phyloP scores from a whole-genome alignment of 371 early-diverging fungal species.

The Catenaria anguillulae region DNA sequence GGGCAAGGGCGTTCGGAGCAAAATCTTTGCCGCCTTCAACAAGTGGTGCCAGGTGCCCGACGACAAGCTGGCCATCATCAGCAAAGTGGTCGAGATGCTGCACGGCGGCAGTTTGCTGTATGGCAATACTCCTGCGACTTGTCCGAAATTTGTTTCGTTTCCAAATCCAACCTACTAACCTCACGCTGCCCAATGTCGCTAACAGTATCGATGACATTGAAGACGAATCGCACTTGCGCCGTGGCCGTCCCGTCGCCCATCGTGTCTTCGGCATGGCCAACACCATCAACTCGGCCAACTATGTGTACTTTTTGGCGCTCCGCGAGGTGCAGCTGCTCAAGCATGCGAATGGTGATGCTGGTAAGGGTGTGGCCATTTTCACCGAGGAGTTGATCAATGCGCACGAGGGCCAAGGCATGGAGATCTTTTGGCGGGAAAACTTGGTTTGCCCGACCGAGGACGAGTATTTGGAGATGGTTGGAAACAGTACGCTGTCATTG shows the following conservation, averaged over 20 bases:
- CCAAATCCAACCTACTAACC: too few relatives aligned
- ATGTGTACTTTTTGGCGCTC: slow-evolving; percentile 82
- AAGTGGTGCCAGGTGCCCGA: slow-evolving; percentile 65
- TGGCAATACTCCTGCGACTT: too few relatives aligned
- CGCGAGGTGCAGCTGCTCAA: slow-evolving; percentile 52
- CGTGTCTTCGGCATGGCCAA: slow-evolving; percentile 78
- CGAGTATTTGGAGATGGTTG: slow-evolving; percentile 78
- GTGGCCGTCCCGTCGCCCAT: slow-evolving; percentile 91
- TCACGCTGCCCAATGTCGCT: too few relatives aligned
- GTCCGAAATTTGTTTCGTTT: too few relatives aligned
- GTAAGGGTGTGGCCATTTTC: slow-evolving; percentile 52
- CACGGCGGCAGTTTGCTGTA: slow-evolving; percentile 85
- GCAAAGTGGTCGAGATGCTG: slow-evolving; percentile 76
- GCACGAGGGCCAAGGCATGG: slow-evolving; percentile 91
- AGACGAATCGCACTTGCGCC: slow-evolving; percentile 71
- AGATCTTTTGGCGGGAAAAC: slow-evolving; percentile 75
- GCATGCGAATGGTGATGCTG: slow-evolving; percentile 22
- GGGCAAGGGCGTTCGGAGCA: slow-evolving; percentile 80
- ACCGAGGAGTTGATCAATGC: slow-evolving; percentile 77
- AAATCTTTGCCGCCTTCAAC: slow-evolving; percentile 77
- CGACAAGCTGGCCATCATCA: slow-evolving; percentile 46
- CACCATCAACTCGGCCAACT: slow-evolving; percentile 90
- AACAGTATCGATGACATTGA: slow-evolving; percentile 86
- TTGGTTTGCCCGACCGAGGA: slow-evolving; percentile 67
- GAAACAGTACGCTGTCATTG: slow-evolving; percentile 51